Evolutionary conservation across 1,284 basidiomycete genomes (phyloP).

Genomic region (Cystobasidiaceae sp.): DNA sequence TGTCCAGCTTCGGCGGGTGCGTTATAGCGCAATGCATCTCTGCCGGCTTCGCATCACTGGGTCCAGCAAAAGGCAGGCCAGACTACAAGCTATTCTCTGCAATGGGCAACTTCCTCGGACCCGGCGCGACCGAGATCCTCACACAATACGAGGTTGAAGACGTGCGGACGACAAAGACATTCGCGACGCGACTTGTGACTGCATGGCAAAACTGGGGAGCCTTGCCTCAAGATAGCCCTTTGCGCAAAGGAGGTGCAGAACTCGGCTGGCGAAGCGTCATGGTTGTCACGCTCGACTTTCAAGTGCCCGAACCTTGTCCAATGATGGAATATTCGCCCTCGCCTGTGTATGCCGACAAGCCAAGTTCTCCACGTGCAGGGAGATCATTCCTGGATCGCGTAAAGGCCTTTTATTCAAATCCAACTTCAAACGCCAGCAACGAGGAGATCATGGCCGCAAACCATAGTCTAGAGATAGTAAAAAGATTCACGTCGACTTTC

Average conservation of each 20-base stretch:
- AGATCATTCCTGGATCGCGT: slow-evolving; percentile 13
- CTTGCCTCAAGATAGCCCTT: not conserved
- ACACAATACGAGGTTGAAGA: slow-evolving; percentile 20
- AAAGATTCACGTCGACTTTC: slow-evolving; percentile 3
- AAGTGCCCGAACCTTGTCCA: slow-evolving; percentile 11
- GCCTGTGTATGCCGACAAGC: slow-evolving; percentile 7
- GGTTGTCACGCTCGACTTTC: slow-evolving; percentile 26
- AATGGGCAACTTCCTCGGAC: slow-evolving; percentile 22
- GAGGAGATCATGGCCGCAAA: not conserved
- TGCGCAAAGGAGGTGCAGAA: not conserved
- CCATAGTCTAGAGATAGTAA: not conserved
- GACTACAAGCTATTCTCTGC: slow-evolving; percentile 18
- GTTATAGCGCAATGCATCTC: slow-evolving; percentile 28
- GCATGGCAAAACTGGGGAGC: slow-evolving; percentile 27
- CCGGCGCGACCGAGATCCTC: slow-evolving; percentile 16
- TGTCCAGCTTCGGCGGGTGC: slow-evolving; percentile 19
- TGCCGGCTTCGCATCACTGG: slow-evolving; percentile 20
- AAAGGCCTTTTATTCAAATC: slow-evolving; percentile 5
- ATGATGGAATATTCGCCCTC: slow-evolving; percentile 21
- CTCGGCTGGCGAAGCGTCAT: slow-evolving; percentile 7
- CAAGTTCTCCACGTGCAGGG: not conserved
- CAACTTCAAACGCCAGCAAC: not conserved
- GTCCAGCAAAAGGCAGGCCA: not conserved
- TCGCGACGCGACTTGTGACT: slow-evolving; percentile 23
- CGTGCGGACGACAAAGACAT: slow-evolving; percentile 3